phyloP scores from a whole-genome alignment of 225 moss, liverwort and hornwort species.

The Neckera pumila region DNA sequence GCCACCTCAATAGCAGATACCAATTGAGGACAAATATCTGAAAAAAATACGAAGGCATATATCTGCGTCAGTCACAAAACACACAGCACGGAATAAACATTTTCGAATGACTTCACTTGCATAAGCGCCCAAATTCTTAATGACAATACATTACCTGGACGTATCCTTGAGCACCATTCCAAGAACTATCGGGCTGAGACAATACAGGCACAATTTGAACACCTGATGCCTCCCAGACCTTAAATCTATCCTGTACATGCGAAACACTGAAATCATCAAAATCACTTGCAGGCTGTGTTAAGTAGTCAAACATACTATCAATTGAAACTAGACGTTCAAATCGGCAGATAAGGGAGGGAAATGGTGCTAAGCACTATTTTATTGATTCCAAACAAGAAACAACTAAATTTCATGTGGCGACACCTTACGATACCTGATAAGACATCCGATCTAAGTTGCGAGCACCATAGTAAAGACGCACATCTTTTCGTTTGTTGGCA shows the following conservation, averaged over 20 bases:
- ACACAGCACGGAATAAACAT: not conserved
- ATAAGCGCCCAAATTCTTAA: not conserved
- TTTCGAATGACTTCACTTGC: not conserved
- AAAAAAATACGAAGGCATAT: not conserved
- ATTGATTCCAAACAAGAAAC: not conserved
- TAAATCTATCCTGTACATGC: conserved; percentile 47
- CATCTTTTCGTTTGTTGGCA: conserved; percentile 64
- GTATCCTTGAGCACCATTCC: conserved; percentile 72
- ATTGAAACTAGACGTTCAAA: not conserved
- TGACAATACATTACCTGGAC: conserved; percentile 47
- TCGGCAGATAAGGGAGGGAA: not conserved
- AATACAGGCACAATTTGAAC: conserved; percentile 82
- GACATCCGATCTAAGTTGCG: conserved; percentile 88
- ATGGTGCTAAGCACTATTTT: not conserved
- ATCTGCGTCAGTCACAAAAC: not conserved
- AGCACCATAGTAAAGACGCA: conserved; percentile 90
- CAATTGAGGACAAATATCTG: not conserved
- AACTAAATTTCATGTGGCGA: not conserved
- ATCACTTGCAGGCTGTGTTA: not conserved
- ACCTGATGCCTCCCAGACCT: conserved; percentile 84
- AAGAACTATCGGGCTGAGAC: conserved; percentile 65
- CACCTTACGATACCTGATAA: conserved; percentile 53
- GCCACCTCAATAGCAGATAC: not conserved
- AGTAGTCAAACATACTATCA: not conserved
- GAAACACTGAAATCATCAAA: not conserved